phyloP scores from a whole-genome alignment of 208 protist genomes.

The Acanthamoeba castellanii region DNA sequence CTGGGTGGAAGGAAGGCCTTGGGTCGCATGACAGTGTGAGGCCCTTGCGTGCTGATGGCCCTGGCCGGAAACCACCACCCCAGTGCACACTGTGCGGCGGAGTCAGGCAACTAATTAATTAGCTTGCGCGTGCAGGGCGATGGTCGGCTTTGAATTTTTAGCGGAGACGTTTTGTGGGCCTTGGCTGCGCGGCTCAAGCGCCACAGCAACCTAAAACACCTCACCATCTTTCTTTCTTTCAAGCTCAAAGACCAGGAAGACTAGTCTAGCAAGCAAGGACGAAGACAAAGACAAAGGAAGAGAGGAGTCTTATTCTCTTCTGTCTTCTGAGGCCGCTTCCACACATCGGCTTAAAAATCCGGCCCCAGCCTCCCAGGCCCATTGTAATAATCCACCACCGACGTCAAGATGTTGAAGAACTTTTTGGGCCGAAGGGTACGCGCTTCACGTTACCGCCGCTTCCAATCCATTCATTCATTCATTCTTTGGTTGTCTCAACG shows the following conservation, averaged over 20 bases:
- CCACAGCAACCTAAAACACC: no score
- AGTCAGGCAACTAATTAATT: background rate
- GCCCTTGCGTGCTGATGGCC: no score
- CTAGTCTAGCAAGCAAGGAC: no score
- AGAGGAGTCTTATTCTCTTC: no score
- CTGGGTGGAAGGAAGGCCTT: no score
- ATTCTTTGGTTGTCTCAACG: background rate
- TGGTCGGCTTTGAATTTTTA: background rate
- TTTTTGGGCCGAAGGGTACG: constrained; percentile 19
- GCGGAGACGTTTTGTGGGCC: background rate
- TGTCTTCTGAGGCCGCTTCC: no score
- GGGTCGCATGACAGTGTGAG: no score
- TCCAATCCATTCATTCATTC: background rate
- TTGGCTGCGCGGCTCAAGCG: background rate
- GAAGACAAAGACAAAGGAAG: no score
- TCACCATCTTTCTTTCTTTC: no score
- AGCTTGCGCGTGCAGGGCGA: background rate
- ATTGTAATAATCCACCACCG: background rate
- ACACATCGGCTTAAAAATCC: background rate
- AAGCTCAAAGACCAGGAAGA: no score
- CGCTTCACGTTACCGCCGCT: background rate
- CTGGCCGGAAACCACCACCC: no score
- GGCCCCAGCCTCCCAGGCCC: background rate
- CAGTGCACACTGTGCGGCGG: no score
- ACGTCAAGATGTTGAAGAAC: constrained; percentile 35